Evolutionary conservation across 169 alveolate genomes (phyloP), one percentile per base, ranked within the genome.

Genomic region (Blepharisma undulans): DNA sequence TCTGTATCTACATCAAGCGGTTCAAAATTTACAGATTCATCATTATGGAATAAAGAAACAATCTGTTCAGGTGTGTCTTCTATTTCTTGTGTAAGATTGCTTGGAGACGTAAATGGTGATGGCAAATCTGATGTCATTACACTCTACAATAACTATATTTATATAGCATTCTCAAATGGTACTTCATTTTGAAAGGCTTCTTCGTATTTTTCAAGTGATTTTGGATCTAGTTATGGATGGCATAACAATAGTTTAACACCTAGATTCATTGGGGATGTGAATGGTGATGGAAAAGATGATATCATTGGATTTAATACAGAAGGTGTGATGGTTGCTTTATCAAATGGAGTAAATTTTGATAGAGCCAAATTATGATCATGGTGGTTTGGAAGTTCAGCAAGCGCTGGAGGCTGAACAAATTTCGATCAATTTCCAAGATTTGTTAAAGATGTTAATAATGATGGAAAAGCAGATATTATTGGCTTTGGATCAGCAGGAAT

Each of bases 381-480:
- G 36, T 25, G 33, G 36, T 72, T 72, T 7, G 80, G 80, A 6
- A 25, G 33, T 18, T 25, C 36, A 25, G 80, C 33, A 4, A 25
- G 19, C 16, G 29, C 80, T 22, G 36, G 33, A 72, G 19, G 36
- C 33, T 72, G 80, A 25, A 29, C 29, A 25, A 72, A 72, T 72
- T 72, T 72, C 19, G 33, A 72, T 72, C 36, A 29, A 25, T 22
- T 72, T 72, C 80, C 80, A 72, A 72, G 80, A 72, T 25, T 72
- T 22, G 29, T 72, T 0, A 29, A 22, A 25, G 80, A 72, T 72
- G 16, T 72, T 8, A 29, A 72, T 18, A 29, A 29, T 72, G 80
- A 72, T 72, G 80, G 80, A 25, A 72, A 72, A 72, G 80, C 80
- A 7, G 80, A 72, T 72, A 72, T 72, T 72, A 72, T 72, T 72